phyloP scores from a whole-genome alignment of 768 basidiomycete genomes.

The Gyrodon lividus region DNA sequence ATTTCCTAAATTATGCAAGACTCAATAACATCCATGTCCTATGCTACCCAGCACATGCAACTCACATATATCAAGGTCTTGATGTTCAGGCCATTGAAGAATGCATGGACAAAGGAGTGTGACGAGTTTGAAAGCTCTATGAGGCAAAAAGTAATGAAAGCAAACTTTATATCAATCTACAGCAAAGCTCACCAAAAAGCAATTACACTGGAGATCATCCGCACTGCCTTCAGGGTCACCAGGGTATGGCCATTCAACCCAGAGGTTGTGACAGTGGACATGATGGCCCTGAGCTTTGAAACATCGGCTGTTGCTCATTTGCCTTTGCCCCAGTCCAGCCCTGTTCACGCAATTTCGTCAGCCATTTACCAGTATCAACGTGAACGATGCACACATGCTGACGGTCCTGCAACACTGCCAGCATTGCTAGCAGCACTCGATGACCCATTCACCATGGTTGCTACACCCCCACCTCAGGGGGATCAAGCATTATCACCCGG shows the following conservation, averaged over 20 bases:
- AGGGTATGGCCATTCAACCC: constrained; percentile 40
- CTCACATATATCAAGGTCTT: constrained; percentile 43
- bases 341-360: constrained; percentile 2
- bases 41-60: constrained; percentile 45
- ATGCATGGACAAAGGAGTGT: constrained; percentile 20
- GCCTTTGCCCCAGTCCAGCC: not conserved
- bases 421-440: too few relatives aligned
- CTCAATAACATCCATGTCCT: constrained; percentile 38
- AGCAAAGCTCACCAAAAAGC: constrained; percentile 30
- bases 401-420: too few relatives aligned
- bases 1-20: constrained; percentile 38
- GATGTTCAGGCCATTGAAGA: constrained; percentile 37
- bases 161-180: constrained; percentile 39
- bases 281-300: constrained; percentile 28
- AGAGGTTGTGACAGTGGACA: constrained; percentile 28
- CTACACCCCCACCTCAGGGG: too few relatives aligned
- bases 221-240: constrained; percentile 37
- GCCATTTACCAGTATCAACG: too few relatives aligned
- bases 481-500: too few relatives aligned
- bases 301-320: constrained; percentile 11
- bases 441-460: too few relatives aligned
- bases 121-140: constrained; percentile 27
- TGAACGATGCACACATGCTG: too few relatives aligned
- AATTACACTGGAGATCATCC: constrained; percentile 34
- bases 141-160: constrained; percentile 29